phyloP scores from a whole-genome alignment of 2,329 filamentous ascomycete genomes.

The Fonsecaea erecta region DNA sequence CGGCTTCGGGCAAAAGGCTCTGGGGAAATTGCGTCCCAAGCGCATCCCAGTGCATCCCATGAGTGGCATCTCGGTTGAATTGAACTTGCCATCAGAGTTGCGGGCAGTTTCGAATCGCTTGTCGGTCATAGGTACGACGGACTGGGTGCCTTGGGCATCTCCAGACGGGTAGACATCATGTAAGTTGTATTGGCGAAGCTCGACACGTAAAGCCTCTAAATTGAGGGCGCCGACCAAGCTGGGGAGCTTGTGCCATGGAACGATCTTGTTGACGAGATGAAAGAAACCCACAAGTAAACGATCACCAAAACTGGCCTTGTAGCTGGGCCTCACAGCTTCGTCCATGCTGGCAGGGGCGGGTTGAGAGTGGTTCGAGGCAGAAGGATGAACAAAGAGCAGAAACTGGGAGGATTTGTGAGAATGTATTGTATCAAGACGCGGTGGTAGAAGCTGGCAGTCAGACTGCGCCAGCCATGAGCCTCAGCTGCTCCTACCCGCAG shows the following conservation, averaged over 20 bases:
- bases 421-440: background rate
- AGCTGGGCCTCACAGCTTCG: constrained; percentile 29
- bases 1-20: constrained; percentile 46
- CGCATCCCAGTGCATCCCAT: constrained; percentile 55
- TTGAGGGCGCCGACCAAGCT: constrained; percentile 48
- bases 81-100: constrained; percentile 53
- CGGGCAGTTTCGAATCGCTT: constrained; percentile 39
- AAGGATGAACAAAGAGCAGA: background rate
- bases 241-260: constrained; percentile 49
- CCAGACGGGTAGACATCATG: constrained; percentile 50
- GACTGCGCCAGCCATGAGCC: background rate
- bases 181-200: constrained; percentile 52
- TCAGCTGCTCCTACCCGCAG: background rate
- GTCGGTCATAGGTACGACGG: constrained; percentile 21
- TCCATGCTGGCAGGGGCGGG: constrained; percentile 8
- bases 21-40: constrained; percentile 52
- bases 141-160: constrained; percentile 45
- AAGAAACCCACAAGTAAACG: constrained; percentile 43
- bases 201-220: constrained; percentile 48
- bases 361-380: background rate
- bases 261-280: constrained; percentile 46
- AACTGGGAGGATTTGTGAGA: background rate
- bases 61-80: constrained; percentile 47
- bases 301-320: constrained; percentile 40
- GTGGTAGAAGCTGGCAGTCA: background rate